Conservation (phyloP, 495 filamentous ascomycete species). For the Geoglossum glabrum region DNA sequence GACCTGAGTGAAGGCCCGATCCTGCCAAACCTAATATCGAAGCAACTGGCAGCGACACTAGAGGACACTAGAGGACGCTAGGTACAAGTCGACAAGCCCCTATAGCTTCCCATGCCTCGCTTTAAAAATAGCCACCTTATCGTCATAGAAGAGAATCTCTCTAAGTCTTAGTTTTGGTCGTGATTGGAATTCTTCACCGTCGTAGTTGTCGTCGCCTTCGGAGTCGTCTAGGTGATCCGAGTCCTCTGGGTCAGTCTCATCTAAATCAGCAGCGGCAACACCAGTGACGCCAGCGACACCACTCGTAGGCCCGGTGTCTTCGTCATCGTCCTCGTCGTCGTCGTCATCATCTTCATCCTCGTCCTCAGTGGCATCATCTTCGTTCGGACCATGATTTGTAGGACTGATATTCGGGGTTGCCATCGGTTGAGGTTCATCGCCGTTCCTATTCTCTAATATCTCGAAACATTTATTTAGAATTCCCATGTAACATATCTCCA, state of each 20-base stretch:
- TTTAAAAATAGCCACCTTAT: conserved; percentile 70
- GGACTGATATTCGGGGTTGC: conserved; percentile 11
- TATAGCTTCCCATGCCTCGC: conserved; percentile 55
- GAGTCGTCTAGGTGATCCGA: conserved; percentile 17
- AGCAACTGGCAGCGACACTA: neutral
- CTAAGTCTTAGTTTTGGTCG: conserved; percentile 43
- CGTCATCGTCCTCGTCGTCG: conserved; percentile 20
- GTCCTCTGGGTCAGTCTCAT: conserved; percentile 24
- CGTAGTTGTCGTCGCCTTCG: conserved; percentile 27
- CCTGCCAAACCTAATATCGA: neutral
- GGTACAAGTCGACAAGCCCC: conserved; percentile 8
- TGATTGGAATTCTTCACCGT: conserved; percentile 24
- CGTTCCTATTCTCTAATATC: conserved; percentile 46
- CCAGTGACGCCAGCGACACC: too few relatives aligned
- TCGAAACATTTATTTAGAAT: conserved; percentile 71
- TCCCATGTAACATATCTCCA: conserved; percentile 70
- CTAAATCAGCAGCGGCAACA: conserved; percentile 19
- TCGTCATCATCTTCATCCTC: conserved; percentile 23
- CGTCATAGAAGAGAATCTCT: conserved; percentile 79
- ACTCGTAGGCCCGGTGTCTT: too few relatives aligned
- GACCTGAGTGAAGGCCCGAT: neutral
- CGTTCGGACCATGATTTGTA: conserved; percentile 14
- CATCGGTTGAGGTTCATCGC: conserved; percentile 21
- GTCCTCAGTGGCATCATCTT: conserved; percentile 22
- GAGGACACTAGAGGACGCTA: neutral